Evolutionary conservation across 2,329 filamentous ascomycete species (phyloP).

Genomic region (Amauroascus verrucosus): DNA sequence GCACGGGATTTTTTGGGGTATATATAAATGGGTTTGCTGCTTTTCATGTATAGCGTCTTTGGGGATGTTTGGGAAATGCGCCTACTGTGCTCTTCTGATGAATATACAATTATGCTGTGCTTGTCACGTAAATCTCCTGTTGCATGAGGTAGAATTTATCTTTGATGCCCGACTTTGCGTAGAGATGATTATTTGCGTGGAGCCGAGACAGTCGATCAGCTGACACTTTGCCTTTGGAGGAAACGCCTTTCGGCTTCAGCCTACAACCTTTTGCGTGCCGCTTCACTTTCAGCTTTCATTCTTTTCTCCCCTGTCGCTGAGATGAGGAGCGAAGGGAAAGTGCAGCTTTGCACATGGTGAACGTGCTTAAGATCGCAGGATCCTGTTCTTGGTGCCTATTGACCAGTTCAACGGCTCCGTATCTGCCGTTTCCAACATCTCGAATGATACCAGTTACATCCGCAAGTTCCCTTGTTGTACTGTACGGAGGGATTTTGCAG

Average conservation of each 20-base stretch:
- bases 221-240: not conserved
- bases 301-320: not conserved
- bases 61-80: not conserved
- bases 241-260: not conserved
- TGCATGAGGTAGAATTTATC: too few relatives aligned
- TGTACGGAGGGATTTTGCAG: not conserved
- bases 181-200: not conserved
- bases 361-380: not conserved
- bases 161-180: too few relatives aligned
- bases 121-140: not conserved
- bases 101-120: not conserved
- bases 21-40: conserved; percentile 1
- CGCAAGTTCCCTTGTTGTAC: conserved; percentile 2
- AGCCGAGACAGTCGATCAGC: not conserved
- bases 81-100: not conserved
- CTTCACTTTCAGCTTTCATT: not conserved
- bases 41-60: conserved; percentile 3
- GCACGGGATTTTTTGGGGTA: not conserved
- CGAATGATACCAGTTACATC: not conserved
- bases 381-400: not conserved
- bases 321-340: not conserved
- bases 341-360: not conserved
- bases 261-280: not conserved
- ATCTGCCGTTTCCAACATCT: not conserved
- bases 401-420: not conserved